Evolutionary conservation across 257 asterid genomes (phyloP), one percentile per base, ranked within the genome.

Genomic region (Rhazya stricta): DNA sequence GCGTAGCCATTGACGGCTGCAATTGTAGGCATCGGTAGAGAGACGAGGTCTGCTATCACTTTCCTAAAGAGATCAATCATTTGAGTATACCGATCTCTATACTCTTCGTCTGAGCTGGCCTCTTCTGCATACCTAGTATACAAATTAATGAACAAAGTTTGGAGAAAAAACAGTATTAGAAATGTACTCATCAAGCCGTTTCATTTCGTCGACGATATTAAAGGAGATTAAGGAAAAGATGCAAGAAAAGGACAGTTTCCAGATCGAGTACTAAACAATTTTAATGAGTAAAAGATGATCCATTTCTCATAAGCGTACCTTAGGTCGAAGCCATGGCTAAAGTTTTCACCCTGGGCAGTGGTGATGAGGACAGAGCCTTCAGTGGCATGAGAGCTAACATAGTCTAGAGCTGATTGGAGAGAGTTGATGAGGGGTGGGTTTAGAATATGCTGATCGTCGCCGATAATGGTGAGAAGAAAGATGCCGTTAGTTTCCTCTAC

Each of bases 1-100:
- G 97, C 97, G 83, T 89, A 90, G 3, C 97, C 97, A 36, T 86
- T 87, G 69, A 91, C 84, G 77, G 96, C 90, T 45, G 96, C 96
- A 32, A 91, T 75, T 3, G 96, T 89, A 70, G 97, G 97, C 83
- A 91, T 89, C 0, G 96, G 93, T 6, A 91, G 90, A 10, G 86
- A 82, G 46, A 85, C 76, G 9, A 85, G 79, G 41, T 89, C 96
- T 15, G 90, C 41, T 61, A 88, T 89, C 72, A 91, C 79, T 25
- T 88, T 86, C 56, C 71, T 74, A 77, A 87, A 88, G 3, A 81
- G 78, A 39, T 83, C 83, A 32, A 84, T 90, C 94, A 89, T 89
- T 48, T 82, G 77, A 5, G 13, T 5, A 29, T 85, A 84, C 79
- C 85, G 87, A n/a, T 78, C 76, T 12, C 0, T 37, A 69, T 85